Evolutionary conservation across 106 monocot genomes (phyloP), one percentile per base, ranked within the genome.

Genomic region (Amphibolis antarctica): DNA sequence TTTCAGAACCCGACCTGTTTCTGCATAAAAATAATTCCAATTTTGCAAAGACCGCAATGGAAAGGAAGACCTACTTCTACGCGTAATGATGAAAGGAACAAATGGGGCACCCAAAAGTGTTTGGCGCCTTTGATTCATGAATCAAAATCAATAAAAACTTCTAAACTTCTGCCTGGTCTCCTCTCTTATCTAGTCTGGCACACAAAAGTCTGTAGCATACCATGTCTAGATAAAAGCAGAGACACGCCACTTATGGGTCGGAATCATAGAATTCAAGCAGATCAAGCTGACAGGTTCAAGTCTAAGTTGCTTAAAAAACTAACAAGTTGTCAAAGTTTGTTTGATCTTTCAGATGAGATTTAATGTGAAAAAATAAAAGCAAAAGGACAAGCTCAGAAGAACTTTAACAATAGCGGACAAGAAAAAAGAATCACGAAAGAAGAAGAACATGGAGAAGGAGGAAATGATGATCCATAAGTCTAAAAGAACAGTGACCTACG

Each of bases 1-100:
- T 80, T 85, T 80, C 80, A 80, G 65, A 85, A 93, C 55, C 81
- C 92, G 65, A 82, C 70, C 30, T 81, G 80, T 28, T 70, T 77
- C 82, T 89, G 78, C 50, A n/a, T 44, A 26, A 14, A 55, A 54
- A 15, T 56, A 48, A 5, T 23, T 21, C 26, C 10, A 28, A 45
- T 46, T 3, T 26, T 13, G 0, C 7, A 36, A 15, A 60, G 31
- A 42, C 11, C 2, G 3, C 12, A 1, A 4, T 10, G 10, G 15
- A 10, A 23, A 30, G 42, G 17, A 62, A 13, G 30, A 5, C 21
- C 15, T 45, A 83, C 83, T 73, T 83, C 73, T 17, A 78, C 73
- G 48, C n/a, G n/a, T n/a, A 73, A 78, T 28, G 78, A 69, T 24
- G 69, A 68, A n/a, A 15, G 76, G 30, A 9, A 60, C 66, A 22